Evolutionary conservation across 1,284 basidiomycete genomes (phyloP).

Genomic region (Ustilago nuda): DNA sequence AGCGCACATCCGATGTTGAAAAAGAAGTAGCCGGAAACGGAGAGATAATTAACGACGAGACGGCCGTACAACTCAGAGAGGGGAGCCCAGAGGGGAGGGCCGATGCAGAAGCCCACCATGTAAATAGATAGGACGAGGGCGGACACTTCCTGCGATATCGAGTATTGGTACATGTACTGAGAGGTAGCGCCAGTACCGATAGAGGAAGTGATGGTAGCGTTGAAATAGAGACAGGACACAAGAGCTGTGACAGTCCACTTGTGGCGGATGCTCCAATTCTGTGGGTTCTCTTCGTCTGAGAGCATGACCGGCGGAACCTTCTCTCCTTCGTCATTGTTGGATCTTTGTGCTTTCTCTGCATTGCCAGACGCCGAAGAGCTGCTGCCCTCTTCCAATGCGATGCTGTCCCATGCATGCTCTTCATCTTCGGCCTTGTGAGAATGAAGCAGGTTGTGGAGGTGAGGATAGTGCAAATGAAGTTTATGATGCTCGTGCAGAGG

Average conservation of each 20-base stretch:
- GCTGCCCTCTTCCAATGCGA: constrained; percentile 12
- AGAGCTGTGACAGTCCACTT: constrained; percentile 47
- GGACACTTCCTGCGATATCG: constrained; percentile 29
- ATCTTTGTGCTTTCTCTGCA: neutral
- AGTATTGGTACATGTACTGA: constrained; percentile 39
- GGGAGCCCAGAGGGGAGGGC: constrained; percentile 55
- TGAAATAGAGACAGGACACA: constrained; percentile 40
- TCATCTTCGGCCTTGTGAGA: neutral
- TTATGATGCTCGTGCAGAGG: constrained; percentile 15
- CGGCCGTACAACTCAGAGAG: constrained; percentile 55
- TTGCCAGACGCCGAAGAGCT: neutral
- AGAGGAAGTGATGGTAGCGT: constrained; percentile 43
- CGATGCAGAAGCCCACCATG: constrained; percentile 54
- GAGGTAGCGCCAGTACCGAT: constrained; percentile 38
- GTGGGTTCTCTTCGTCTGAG: constrained; percentile 40
- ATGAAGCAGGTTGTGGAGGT: neutral
- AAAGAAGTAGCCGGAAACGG: constrained; percentile 42
- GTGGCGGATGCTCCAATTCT: constrained; percentile 25
- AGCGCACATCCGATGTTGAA: constrained; percentile 55
- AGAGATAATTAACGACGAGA: constrained; percentile 48
- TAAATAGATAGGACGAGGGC: constrained; percentile 48
- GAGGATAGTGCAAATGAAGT: constrained; percentile 14
- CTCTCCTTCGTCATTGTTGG: neutral
- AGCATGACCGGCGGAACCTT: constrained; percentile 24
- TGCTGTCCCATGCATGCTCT: neutral